Evolutionary conservation across 2,329 filamentous ascomycete genomes (phyloP), one percentile per base, ranked within the genome.

Genomic region (Aspergillus sp.): DNA sequence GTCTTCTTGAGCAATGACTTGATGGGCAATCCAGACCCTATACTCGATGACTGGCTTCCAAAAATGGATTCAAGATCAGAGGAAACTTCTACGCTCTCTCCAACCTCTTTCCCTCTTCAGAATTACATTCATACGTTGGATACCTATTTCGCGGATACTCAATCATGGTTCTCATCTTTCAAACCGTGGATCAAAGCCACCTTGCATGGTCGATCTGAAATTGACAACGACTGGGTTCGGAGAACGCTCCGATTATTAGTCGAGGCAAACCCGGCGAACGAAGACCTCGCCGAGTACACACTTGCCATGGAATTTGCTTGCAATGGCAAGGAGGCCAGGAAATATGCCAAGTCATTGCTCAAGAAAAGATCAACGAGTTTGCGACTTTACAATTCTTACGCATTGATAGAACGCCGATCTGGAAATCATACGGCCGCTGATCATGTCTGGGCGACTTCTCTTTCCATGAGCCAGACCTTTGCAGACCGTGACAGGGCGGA

Each of bases 331-430:
- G 71, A 67, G 2, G 79, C 82, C 27, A 84, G 79, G 52, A 94
- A 88, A 59, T 72, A 76, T 6, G 87, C 88, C 0, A 95, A 88
- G 56, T 66, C 68, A 6, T 69, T 95, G 0, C 66, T 96, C n/a
- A 91, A 86, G 58, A 75, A 74, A 38, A 78, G 80, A 43, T 73
- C 82, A 0, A 73, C 79, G 1, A 85, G 81, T 53, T 62, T 87
- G 3, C 70, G 74, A 10, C 70, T 96, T 0, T 96, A 94, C 65
- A 86, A 89, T 52, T 81, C 83, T 0, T 95, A 91, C 58, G 88
- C 85, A 0, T 67, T 88, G 10, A 79, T 89, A 4, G 88, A 95
- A 63, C 74, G 68, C 51, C 70, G 72, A 1, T 76, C 75, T 28
- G 79, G 75, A 0, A 83, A 85, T 26, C 52, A 60, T 1, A 72